Base-by-base conservation (phyloP, 2,329 filamentous ascomycete genomes). In the Xylaria sp. region DNA sequence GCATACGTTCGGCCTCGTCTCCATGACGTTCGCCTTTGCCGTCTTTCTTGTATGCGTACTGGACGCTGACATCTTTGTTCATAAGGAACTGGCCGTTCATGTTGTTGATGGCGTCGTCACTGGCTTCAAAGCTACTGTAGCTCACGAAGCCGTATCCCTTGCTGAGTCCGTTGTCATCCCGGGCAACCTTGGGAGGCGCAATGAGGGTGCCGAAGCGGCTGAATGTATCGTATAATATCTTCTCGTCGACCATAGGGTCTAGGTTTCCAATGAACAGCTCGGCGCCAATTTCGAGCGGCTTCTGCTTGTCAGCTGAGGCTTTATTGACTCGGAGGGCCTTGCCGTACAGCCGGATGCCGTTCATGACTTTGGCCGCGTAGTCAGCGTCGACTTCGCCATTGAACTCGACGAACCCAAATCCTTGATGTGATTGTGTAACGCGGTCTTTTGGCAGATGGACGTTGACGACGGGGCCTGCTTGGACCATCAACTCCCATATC, bases 11-110 rank as follows among this genome's bases (percentile, higher is more conserved):
- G 31, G 95, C 95, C 71, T 93, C 87, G 76, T 99, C 95, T 71
- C 95, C 95, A 75, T 99, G 95, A 61, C 95, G 85, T 80, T 98
- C 94, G 71, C 94, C 94, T 80, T 97, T 97, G 70, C 95, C 95
- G 73, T 99, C 95, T 79, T 98, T 98, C 84, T 99, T 99, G 85
- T 97, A 98, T 40, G 95, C 95, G 77, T 98, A 99, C 78, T 98
- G 94, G 46, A 99, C 95, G 2, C 91, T 92, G 71, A 98, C 90
- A 77, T 97, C 92, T 80, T 97, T 97, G 83, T 95, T 97, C 83
- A 96, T 94, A 64, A 99, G 87, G 78, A 95, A 98, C 80, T 98
- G 94, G 54, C 92, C 92, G 76, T 97, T 91, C 90, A 99, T 94
- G 76, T 94, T 95, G 69, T 89, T 85, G 66, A 96, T 92, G 43